Evolutionary conservation across 495 filamentous ascomycete species (phyloP).

Genomic region (Annulohypoxylon moriforme): DNA sequence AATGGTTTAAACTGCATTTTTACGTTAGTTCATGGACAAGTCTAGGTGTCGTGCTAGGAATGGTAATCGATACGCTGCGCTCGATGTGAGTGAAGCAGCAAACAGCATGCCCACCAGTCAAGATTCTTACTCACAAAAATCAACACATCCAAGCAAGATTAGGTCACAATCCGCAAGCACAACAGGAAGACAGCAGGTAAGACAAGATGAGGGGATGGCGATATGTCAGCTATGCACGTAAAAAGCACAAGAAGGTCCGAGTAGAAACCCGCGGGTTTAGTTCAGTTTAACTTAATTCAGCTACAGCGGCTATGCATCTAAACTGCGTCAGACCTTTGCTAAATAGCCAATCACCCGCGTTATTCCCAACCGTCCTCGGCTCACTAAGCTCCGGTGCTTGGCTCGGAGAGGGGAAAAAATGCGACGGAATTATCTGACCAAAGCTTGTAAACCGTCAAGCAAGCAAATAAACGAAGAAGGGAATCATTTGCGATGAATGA

Average conservation of each 20-base stretch:
- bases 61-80: background rate
- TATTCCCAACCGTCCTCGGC: background rate
- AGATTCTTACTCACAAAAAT: background rate
- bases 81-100: background rate
- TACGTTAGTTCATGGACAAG: background rate
- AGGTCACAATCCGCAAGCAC: background rate
- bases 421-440: background rate
- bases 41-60: background rate
- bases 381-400: background rate
- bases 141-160: background rate
- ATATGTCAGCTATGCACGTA: background rate
- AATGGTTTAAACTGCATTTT: background rate
- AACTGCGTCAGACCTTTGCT: background rate
- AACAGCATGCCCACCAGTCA: background rate
- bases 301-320: background rate
- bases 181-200: background rate
- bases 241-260: background rate
- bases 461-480: background rate
- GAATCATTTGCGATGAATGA: background rate
- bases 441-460: background rate
- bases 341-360: slow-evolving; percentile 1
- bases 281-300: background rate
- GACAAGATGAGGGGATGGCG: background rate
- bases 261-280: too few species aligned
- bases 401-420: background rate